These are phyloP conservation scores for Taphrina wiesneri DNA, from an alignment of 1,139 yeast genomes.

Conservation along the genomic window DNA sequence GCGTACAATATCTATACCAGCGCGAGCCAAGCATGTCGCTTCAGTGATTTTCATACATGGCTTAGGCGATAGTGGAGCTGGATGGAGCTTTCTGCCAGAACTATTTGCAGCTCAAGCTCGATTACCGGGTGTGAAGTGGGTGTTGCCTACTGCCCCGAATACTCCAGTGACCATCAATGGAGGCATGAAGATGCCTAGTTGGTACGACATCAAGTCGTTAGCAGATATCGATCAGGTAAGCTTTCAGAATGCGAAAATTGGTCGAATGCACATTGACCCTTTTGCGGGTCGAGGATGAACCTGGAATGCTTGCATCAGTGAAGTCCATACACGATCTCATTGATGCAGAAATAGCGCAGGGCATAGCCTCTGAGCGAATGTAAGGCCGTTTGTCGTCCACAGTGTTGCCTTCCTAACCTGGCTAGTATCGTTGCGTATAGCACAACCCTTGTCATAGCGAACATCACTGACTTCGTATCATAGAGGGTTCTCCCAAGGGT, in stretches of 20 bases:
- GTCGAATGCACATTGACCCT: background rate
- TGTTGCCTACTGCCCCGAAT: constrained; percentile 85
- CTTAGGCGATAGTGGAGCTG: constrained; percentile 84
- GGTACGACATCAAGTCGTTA: constrained; percentile 78
- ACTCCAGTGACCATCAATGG: constrained; percentile 48
- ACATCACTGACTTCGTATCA: background rate
- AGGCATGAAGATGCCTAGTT: constrained; percentile 71
- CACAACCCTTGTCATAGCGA: background rate
- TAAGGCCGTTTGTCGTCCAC: constrained; percentile 51
- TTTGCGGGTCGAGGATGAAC: constrained; percentile 51
- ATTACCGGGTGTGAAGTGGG: constrained; percentile 65
- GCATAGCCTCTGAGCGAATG: constrained; percentile 69
- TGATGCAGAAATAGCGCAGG: constrained; percentile 61
- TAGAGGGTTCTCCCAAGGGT: constrained; percentile 11
- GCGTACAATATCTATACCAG: constrained; percentile 23
- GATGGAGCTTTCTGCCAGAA: constrained; percentile 74
- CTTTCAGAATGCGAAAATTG: background rate
- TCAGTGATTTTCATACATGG: constrained; percentile 86
- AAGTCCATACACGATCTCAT: constrained; percentile 57
- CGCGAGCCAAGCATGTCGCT: constrained; percentile 49
- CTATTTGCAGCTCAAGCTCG: constrained; percentile 47
- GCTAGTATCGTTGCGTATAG: constrained; percentile 87
- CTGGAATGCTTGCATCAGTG: constrained; percentile 64
- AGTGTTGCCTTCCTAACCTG: constrained; percentile 53
- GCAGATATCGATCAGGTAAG: constrained; percentile 49